Conservation (phyloP, 2,329 filamentous ascomycete genomes). For the Plenodomus tracheiphilus region DNA sequence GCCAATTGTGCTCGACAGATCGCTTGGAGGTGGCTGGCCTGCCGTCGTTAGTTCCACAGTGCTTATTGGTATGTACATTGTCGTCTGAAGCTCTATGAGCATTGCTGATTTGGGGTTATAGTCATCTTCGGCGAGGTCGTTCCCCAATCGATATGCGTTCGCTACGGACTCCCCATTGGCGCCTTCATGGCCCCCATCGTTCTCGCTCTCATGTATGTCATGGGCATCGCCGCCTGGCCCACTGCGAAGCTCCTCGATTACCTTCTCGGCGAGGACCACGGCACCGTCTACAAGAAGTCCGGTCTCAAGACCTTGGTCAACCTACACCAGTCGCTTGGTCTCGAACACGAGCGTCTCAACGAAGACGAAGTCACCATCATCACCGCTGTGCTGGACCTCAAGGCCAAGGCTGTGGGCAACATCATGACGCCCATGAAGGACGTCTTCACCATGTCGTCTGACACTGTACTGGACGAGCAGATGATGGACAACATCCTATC, state of each 20-base stretch:
- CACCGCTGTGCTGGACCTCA: slow-evolving; percentile 91
- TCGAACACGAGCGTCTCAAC: slow-evolving; percentile 82
- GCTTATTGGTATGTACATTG: slow-evolving; percentile 72
- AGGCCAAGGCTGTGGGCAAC: slow-evolving; percentile 89
- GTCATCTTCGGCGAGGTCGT: slow-evolving; percentile 98
- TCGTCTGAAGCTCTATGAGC: background rate
- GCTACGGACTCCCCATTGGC: slow-evolving; percentile 92
- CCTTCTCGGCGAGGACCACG: slow-evolving; percentile 91
- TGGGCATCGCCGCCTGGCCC: slow-evolving; percentile 88
- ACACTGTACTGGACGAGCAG: slow-evolving; percentile 86
- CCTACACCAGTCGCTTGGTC: slow-evolving; percentile 87
- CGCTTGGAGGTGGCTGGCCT: slow-evolving; percentile 90
- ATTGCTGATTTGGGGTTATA: slow-evolving; percentile 43
- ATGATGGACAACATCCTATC: slow-evolving; percentile 95
- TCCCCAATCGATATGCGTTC: slow-evolving; percentile 93
- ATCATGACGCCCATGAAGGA: slow-evolving; percentile 99
- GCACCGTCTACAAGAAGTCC: slow-evolving; percentile 96
- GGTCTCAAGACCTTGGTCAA: slow-evolving; percentile 95
- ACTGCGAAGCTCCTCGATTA: slow-evolving; percentile 94
- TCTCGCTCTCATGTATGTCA: slow-evolving; percentile 85
- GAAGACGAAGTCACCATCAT: slow-evolving; percentile 99
- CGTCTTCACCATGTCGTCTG: slow-evolving; percentile 94
- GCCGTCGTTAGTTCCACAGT: slow-evolving; percentile 92
- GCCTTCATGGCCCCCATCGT: slow-evolving; percentile 92
- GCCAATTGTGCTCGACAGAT: slow-evolving; percentile 91